Percentiles rank a stretch among this genome's conserved stretches.
Evolutionary conservation across 2,329 filamentous ascomycete species (phyloP).

Genomic region (Fusarium newnesense): DNA sequence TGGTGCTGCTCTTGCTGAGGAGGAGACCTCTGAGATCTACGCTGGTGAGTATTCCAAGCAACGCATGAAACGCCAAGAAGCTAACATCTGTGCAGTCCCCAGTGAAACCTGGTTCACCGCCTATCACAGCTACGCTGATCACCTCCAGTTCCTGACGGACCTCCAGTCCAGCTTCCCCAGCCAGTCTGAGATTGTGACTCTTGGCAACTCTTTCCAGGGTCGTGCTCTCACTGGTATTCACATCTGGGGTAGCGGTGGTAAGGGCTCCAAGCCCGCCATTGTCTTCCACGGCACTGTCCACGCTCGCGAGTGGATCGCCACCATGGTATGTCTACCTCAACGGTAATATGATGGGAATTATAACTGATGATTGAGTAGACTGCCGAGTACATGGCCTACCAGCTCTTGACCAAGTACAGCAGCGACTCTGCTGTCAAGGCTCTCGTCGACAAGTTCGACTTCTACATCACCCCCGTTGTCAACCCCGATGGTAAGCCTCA

Average conservation of each 20-base stretch:
- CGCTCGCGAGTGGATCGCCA: conserved; percentile 33
- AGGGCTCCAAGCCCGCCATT: conserved; percentile 32
- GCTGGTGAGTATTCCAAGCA: background rate
- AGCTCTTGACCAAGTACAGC: conserved; percentile 31
- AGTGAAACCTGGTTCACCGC: conserved; percentile 31
- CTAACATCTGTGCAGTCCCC: conserved; percentile 1
- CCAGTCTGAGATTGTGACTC: conserved; percentile 21
- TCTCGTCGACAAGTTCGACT: conserved; percentile 71
- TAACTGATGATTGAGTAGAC: background rate
- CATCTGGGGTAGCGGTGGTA: conserved; percentile 34
- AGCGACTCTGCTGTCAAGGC: conserved; percentile 33
- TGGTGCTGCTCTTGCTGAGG: conserved; percentile 24
- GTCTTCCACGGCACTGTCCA: conserved; percentile 32
- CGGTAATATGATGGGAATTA: fast-evolving
- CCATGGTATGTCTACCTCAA: conserved; percentile 1
- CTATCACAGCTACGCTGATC: conserved; percentile 31
- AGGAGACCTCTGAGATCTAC: conserved; percentile 18
- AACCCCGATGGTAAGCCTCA: conserved; percentile 65
- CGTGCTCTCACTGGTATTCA: conserved; percentile 28
- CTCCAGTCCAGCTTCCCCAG: conserved; percentile 23
- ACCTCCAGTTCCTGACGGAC: conserved; percentile 27
- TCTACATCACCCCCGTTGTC: conserved; percentile 71
- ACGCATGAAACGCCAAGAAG: background rate
- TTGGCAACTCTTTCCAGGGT: conserved; percentile 28
- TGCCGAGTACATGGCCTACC: conserved; percentile 29